Base-by-base conservation (phyloP, 2,329 filamentous ascomycete species). In the Fusarium goolgardi region DNA sequence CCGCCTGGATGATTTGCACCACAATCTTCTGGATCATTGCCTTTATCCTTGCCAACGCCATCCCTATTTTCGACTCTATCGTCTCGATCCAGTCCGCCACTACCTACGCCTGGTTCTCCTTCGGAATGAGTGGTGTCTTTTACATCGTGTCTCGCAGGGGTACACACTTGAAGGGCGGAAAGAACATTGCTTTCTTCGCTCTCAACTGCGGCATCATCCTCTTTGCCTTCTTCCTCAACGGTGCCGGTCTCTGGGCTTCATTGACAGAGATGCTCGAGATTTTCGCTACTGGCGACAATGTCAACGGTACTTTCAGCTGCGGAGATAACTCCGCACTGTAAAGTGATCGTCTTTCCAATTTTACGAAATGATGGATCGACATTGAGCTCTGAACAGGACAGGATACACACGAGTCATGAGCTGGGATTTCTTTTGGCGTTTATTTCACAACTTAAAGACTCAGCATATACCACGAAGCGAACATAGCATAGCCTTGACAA, bases 21-120 rank as follows among this genome's bases (percentile, higher is more conserved):
- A 71, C 59, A 6, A 6, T 56, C 34, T 71, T 71, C 34, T 71
- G 69, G 69, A 35, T 73, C 15, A 34, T 71, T 4, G 25, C 44
- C 3, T 73, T 73, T 12, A 62, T 73, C 31, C 37, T 73, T 8
- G 65, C 69, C 29, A 73, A 73, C 40, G 69, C 69, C 1, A 71
- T 73, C 41, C 71, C 71, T 6, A 57, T 71, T 6, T 73, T 73
- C 45, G 66, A 71, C 52, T 72, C 70, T 2, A 69, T 73, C 32
- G 62, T 73, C 6, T 59, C 65, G 3, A 70, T 73, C 20, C 63
- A 61, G 25, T 70, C 65, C 0, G 68, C 70, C 2, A 71, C 67
- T 1, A 69, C 66, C 9, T 67, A 68, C 23, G 63, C 69, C 11
- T 72, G 70, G 70, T 71, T 70, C 41, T 68, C 66, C 0, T 71